Evolutionary conservation across 2,329 filamentous ascomycete genomes (phyloP).

Genomic region (Clonostachys sp.): DNA sequence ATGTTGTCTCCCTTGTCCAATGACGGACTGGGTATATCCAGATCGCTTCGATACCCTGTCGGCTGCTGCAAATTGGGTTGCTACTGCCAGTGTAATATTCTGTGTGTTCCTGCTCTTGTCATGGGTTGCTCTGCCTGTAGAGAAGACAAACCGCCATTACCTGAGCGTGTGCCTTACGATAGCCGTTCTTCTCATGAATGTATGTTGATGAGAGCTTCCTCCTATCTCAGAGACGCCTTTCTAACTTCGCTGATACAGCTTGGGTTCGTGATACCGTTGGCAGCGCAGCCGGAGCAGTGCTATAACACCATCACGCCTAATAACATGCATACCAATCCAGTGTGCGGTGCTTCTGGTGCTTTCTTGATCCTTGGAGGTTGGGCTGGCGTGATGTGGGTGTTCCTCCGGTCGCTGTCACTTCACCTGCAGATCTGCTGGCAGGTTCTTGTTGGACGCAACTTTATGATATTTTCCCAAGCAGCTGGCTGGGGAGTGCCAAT

Average conservation of each 20-base stretch:
- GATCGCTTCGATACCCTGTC: constrained; percentile 57
- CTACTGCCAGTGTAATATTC: constrained; percentile 67
- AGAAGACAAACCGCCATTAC: constrained; percentile 90
- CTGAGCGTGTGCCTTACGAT: constrained; percentile 82
- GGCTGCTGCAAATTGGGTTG: constrained; percentile 74
- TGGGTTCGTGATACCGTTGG: constrained; percentile 86
- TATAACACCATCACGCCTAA: constrained; percentile 88
- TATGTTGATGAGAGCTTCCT: constrained; percentile 36
- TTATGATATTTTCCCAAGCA: constrained; percentile 81
- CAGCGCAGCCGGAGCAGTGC: constrained; percentile 74
- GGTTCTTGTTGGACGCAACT: constrained; percentile 77
- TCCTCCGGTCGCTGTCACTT: constrained; percentile 83
- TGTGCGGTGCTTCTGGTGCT: constrained; percentile 84
- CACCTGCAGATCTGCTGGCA: constrained; percentile 99
- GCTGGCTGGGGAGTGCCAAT: constrained; percentile 82
- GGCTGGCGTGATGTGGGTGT: constrained; percentile 83
- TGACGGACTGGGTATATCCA: constrained; percentile 70
- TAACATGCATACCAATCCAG: constrained; percentile 76
- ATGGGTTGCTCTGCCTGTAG: constrained; percentile 74
- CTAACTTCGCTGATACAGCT: constrained; percentile 45
- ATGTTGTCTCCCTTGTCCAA: constrained; percentile 89
- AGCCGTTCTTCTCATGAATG: constrained; percentile 73
- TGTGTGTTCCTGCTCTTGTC: constrained; percentile 75
- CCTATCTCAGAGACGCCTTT: neutral
- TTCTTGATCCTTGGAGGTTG: constrained; percentile 85